A percentile compares a stretch with the other conserved stretches of the same genome.
phyloP scores from a whole-genome alignment of 129 eudicot species.

The Helianthus tuberosus region DNA sequence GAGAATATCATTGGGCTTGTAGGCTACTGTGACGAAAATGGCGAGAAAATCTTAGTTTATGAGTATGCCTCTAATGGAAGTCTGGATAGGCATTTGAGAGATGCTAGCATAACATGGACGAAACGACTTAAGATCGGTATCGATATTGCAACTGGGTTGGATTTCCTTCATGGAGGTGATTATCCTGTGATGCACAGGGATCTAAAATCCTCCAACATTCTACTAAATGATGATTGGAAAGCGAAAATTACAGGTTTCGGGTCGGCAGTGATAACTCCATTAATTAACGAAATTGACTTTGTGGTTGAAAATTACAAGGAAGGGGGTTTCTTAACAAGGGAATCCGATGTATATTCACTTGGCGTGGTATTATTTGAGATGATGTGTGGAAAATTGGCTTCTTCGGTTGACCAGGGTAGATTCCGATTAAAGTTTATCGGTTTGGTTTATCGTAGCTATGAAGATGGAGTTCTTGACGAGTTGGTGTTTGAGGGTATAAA shows the following conservation, averaged over 20 bases:
- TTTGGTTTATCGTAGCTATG: too few relatives aligned
- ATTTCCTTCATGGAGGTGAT: background rate
- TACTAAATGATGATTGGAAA: background rate
- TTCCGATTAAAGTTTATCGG: too few relatives aligned
- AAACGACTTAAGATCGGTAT: background rate
- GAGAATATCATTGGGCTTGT: background rate
- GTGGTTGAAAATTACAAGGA: background rate
- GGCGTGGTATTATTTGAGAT: conserved; percentile 18
- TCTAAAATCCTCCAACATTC: background rate
- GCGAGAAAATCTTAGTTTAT: background rate
- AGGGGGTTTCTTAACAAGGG: background rate
- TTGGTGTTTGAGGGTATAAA: background rate
- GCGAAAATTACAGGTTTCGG: background rate
- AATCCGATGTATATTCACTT: conserved; percentile 6
- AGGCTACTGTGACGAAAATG: background rate
- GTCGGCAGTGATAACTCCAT: background rate
- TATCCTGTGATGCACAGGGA: background rate
- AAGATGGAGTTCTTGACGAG: background rate
- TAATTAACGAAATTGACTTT: background rate
- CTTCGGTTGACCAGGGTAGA: too few relatives aligned
- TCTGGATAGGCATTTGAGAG: background rate
- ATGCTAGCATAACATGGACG: conserved; percentile 4
- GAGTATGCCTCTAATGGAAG: conserved; percentile 8
- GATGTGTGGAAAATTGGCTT: background rate
- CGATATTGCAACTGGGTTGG: background rate